These are phyloP conservation scores for Penicillium maclennaniae DNA, from an alignment of 495 filamentous ascomycete species.

Conservation along the genomic window DNA sequence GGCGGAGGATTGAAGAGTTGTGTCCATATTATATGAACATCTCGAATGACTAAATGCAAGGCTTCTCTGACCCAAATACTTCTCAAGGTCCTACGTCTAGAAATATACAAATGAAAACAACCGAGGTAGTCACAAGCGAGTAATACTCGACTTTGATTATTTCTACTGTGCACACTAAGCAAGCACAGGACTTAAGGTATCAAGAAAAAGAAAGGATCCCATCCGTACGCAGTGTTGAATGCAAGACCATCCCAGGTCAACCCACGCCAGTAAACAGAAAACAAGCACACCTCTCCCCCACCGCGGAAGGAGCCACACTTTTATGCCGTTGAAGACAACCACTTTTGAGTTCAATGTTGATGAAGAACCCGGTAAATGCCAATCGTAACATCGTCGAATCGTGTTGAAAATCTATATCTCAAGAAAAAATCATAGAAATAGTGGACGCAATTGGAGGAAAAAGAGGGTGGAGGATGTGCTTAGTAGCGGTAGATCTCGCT, in stretches of 20 bases:
- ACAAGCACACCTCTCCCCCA: slow-evolving; percentile 30
- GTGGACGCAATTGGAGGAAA: slow-evolving; percentile 34
- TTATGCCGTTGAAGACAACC: slow-evolving; percentile 65
- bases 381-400: slow-evolving; percentile 60
- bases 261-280: slow-evolving; percentile 34
- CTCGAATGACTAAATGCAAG: neutral
- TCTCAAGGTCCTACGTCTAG: neutral
- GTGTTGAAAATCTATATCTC: slow-evolving; percentile 57
- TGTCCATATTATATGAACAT: neutral
- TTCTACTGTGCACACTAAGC: neutral
- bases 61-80: neutral
- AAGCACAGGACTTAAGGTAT: slow-evolving; percentile 20
- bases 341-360: slow-evolving; percentile 51
- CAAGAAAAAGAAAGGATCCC: slow-evolving; percentile 29
- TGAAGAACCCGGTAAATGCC: slow-evolving; percentile 41
- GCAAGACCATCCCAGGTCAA: slow-evolving; percentile 44
- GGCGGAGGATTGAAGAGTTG: neutral
- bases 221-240: slow-evolving; percentile 47
- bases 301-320: slow-evolving; percentile 43
- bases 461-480: slow-evolving; percentile 19
- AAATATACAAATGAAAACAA: neutral
- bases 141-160: neutral
- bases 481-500: slow-evolving; percentile 66
- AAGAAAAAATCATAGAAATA: slow-evolving; percentile 30
- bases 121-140: neutral